A percentile compares a stretch with the other conserved stretches of the same genome.
These are phyloP conservation scores for Zygosaccharomyces gambellarensis DNA, from an alignment of 805 yeast genomes.

Conservation along the genomic window DNA sequence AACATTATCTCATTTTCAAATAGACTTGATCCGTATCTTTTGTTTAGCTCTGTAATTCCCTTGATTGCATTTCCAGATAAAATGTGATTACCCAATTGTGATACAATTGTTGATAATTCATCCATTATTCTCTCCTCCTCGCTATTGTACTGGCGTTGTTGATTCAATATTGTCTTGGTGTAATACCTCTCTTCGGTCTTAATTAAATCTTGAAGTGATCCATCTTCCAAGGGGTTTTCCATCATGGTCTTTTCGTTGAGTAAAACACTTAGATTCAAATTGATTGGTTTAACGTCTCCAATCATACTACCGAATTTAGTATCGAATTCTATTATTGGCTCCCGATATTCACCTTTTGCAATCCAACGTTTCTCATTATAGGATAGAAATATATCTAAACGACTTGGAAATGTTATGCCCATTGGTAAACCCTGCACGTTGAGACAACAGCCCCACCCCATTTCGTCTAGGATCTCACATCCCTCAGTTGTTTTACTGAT, in stretches of 20 bases:
- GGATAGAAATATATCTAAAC: conserved; percentile 32
- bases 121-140: conserved; percentile 30
- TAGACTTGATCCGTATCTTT: conserved; percentile 43
- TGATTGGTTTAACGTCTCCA: conserved; percentile 15
- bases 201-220: conserved; percentile 10
- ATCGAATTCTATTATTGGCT: conserved; percentile 20
- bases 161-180: conserved; percentile 5
- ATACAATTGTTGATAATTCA: conserved; percentile 38
- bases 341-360: conserved; percentile 15
- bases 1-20: conserved; percentile 55
- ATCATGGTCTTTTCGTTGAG: conserved; percentile 22
- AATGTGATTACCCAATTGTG: conserved; percentile 54
- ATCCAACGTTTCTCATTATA: conserved; percentile 24
- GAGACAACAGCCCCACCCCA: conserved; percentile 60
- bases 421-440: conserved; percentile 41
- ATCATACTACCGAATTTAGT: conserved; percentile 15
- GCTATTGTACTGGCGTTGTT: conserved; percentile 6
- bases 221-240: conserved; percentile 26
- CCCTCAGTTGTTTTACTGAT: conserved; percentile 73
- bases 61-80: conserved; percentile 51
- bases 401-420: conserved; percentile 40
- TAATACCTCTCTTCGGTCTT: conserved; percentile 9
- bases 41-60: conserved; percentile 51
- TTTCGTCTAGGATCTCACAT: conserved; percentile 75
- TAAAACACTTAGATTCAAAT: conserved; percentile 23